Base-by-base conservation (phyloP, 768 basidiomycete genomes). In the Sporobolomyces roseus region DNA sequence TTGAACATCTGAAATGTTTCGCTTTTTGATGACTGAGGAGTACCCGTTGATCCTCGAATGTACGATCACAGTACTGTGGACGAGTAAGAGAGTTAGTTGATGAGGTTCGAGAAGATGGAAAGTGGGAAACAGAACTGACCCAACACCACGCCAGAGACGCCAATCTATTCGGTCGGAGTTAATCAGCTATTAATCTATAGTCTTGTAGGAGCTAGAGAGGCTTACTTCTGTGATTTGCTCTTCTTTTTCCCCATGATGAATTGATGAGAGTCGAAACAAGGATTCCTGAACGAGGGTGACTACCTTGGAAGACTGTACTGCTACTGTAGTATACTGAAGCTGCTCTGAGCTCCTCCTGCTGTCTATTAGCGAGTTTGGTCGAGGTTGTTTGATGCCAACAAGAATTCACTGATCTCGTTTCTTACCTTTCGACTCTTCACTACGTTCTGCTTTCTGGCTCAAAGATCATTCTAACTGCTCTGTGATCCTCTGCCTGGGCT, bases 21-120 rank as follows among this genome's bases (percentile, higher is more conserved):
- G 96, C 94, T 80, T 98, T 98, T 78, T 99, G 94, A 80, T 99
- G 94, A 80, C 96, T 93, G 86, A 98, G 91, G 71, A 99, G 85
- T 74, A 99, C 96, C 93, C 75, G 12, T 65, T 43, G 53, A 84
- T 99, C 96, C 80, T 98, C 93, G 75, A 99, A 99, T 80, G 96
- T 94, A 78, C 94, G 86, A 80, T 98, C 73, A 50, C 75, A 98
- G 79, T 98, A 98, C 70, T 71, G 38, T 3, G 35, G 21, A 23
- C n/a, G 9, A 32, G 43, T 7, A 43, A 46, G 45, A 23, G 30
- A 27, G 58, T 60, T 30, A 60, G 58, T 33, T 2, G 16, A 30
- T 13, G 25, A 29, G 1, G 35, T n/a, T 16, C n/a, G 17, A 41
- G 21, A 54, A 38, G 19, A 54, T 29, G 33, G n/a, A 36, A 54